phyloP scores from a whole-genome alignment of 2,329 filamentous ascomycete species.

The Fusarium chaquense region DNA sequence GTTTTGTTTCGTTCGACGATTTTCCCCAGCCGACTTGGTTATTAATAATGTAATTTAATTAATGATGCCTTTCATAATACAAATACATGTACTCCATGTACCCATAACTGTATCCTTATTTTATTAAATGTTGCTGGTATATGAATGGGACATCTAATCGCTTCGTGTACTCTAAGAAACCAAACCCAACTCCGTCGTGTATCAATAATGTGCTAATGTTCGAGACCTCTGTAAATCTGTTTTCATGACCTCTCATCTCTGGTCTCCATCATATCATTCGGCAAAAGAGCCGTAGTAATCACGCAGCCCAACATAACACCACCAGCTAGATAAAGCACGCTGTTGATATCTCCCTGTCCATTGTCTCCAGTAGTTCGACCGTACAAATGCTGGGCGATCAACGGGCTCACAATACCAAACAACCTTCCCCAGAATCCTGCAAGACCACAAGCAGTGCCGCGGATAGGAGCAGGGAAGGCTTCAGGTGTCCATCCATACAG shows the following conservation, averaged over 20 bases:
- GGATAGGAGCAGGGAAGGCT: slow-evolving; percentile 66
- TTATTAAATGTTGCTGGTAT: no score
- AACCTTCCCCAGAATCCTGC: slow-evolving; percentile 70
- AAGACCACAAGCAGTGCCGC: slow-evolving; percentile 68
- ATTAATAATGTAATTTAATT: no score
- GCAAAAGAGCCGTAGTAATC: slow-evolving; percentile 62
- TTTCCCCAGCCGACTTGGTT: no score
- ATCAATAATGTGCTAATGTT: background rate
- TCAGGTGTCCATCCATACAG: slow-evolving; percentile 65
- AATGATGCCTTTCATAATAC: no score
- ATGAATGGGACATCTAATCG: background rate
- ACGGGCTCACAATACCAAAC: slow-evolving; percentile 68
- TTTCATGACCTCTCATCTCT: slow-evolving; percentile 46
- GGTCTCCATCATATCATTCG: slow-evolving; percentile 54
- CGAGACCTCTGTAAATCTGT: background rate
- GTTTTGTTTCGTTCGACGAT: no score
- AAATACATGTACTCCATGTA: no score
- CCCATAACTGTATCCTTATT: no score
- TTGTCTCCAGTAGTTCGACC: slow-evolving; percentile 44
- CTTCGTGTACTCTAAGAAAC: background rate
- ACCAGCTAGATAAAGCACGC: slow-evolving; percentile 67
- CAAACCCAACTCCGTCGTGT: background rate
- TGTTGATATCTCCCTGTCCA: slow-evolving; percentile 57
- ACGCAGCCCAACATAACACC: slow-evolving; percentile 66
- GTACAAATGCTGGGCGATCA: slow-evolving; percentile 64